These are phyloP conservation scores for Boletales sp. DNA, from an alignment of 768 basidiomycete genomes.

Conservation along the genomic window DNA sequence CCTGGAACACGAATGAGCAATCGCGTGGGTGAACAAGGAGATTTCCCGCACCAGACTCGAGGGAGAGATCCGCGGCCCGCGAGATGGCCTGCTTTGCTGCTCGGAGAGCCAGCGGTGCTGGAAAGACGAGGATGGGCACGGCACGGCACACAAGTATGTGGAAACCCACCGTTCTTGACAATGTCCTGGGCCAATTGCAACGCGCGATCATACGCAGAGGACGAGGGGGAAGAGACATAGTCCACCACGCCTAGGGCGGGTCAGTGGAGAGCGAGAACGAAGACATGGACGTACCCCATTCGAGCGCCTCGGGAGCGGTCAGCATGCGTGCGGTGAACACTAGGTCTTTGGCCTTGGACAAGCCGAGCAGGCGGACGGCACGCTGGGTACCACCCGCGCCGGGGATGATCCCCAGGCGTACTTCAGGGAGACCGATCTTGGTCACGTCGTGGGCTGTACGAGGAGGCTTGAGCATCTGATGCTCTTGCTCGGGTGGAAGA, in stretches of 20 bases:
- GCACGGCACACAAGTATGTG: not conserved
- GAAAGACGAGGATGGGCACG: not conserved
- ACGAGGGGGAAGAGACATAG: constrained; percentile 62
- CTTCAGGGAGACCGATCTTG: constrained; percentile 88
- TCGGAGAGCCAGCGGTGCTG: constrained; percentile 83
- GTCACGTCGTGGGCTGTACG: constrained; percentile 57
- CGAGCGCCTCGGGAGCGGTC: constrained; percentile 61
- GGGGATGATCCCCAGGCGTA: constrained; percentile 77
- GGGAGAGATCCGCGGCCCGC: constrained; percentile 68
- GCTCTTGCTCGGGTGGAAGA: not conserved
- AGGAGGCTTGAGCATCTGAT: constrained; percentile 1
- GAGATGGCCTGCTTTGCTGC: constrained; percentile 87
- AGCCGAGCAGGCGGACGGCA: constrained; percentile 70
- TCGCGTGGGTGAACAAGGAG: not conserved
- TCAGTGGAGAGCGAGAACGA: not conserved
- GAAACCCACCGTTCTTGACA: constrained; percentile 53
- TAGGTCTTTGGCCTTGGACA: constrained; percentile 79
- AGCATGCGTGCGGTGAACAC: constrained; percentile 79
- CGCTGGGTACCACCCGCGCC: constrained; percentile 90
- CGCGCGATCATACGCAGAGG: constrained; percentile 67
- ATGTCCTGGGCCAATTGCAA: constrained; percentile 67
- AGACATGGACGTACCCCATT: constrained; percentile 50
- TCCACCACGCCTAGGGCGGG: constrained; percentile 68
- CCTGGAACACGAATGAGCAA: constrained; percentile 37
- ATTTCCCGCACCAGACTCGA: constrained; percentile 59